Evolutionary conservation across 2,329 filamentous ascomycete species (phyloP), one percentile per base, ranked within the genome.

Genomic region (Thielaviopsis populi): DNA sequence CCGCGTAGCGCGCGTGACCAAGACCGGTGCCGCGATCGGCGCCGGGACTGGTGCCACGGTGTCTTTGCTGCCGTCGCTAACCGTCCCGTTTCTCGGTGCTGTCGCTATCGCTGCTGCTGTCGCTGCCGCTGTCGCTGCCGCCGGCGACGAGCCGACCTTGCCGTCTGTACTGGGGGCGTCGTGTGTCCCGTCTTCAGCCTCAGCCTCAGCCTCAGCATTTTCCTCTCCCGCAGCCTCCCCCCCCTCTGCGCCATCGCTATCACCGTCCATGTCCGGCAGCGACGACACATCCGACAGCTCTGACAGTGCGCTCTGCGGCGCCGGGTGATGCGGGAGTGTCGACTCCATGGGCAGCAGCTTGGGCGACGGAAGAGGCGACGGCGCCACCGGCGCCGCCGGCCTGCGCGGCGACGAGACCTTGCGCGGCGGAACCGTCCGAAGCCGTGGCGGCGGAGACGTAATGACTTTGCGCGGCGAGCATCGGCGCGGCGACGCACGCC

Each of bases 131-230:
- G n/a, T 27, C 19, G 59, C 43, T 15, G n/a, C 48, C 30, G 48
- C 11, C 6, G 19, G 22, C 48, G 22, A 24, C 48, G 22, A 24
- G 8, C 30, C 19, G 19, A 27, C 41, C 27, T 46, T 43, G 7
- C 13, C 42, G 42, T 43, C 59, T 15, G 42, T 43, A 1, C n/a
- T 41, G 2, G 24, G 58, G 11, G 13, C 17, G 22, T 54, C 50
- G 22, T 42, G 24, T 41, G 54, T 10, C 1, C 53, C 22, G 42
- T 42, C 56, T 63, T 46, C 30, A 48, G 48, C 19, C 13, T 48
- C 75, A 74, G 24, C 0, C 70, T 42, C 22, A n/a, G 33, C 53
- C 5, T 3, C 41, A 10, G 42, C 17, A 33, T 41, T 43, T 15
- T 27, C 58, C 10, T 43, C 50, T 11, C 22, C 50, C 13, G 30